Conservation (phyloP, 306 rosid genomes). For the Trichosanthes cucumerina region DNA sequence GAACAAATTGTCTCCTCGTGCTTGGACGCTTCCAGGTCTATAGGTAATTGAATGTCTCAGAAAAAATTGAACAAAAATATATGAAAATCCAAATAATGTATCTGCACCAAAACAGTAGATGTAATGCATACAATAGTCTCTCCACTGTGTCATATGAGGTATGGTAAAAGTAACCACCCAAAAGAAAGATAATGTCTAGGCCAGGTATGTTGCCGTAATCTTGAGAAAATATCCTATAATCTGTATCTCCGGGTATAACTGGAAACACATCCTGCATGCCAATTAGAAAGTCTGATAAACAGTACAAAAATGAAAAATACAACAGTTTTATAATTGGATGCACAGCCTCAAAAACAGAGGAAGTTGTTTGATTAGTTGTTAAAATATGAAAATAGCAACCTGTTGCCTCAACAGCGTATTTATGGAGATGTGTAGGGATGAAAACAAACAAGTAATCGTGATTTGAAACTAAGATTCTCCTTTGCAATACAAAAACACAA, state of each 20-base stretch:
- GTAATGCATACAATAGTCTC: slow-evolving; percentile 73
- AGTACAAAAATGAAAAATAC: background rate
- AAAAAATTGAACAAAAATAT: slow-evolving; percentile 21
- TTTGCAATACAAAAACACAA: background rate
- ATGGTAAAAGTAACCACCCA: slow-evolving; percentile 98
- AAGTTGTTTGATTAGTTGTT: background rate
- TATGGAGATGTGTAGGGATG: background rate
- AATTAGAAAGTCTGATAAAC: slow-evolving; percentile 12
- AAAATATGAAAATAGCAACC: background rate
- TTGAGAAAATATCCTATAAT: slow-evolving; percentile 84
- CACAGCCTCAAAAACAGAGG: background rate
- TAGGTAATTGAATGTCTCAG: slow-evolving; percentile 32
- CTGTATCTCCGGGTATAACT: slow-evolving; percentile 94
- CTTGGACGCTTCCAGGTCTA: slow-evolving; percentile 99
- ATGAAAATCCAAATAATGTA: slow-evolving; percentile 25
- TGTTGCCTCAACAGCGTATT: background rate
- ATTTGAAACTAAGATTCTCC: background rate
- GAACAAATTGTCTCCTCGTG: slow-evolving; percentile 94
- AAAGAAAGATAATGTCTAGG: slow-evolving; percentile 91
- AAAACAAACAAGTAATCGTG: background rate
- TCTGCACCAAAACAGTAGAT: slow-evolving; percentile 38
- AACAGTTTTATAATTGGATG: background rate
- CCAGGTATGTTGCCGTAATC: slow-evolving; percentile 93
- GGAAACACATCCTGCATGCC: slow-evolving; percentile 90
- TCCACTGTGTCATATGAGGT: slow-evolving; percentile 92